Evolutionary conservation across 148 eudicot genomes (phyloP).

Genomic region (Arctostaphylos glauca): DNA sequence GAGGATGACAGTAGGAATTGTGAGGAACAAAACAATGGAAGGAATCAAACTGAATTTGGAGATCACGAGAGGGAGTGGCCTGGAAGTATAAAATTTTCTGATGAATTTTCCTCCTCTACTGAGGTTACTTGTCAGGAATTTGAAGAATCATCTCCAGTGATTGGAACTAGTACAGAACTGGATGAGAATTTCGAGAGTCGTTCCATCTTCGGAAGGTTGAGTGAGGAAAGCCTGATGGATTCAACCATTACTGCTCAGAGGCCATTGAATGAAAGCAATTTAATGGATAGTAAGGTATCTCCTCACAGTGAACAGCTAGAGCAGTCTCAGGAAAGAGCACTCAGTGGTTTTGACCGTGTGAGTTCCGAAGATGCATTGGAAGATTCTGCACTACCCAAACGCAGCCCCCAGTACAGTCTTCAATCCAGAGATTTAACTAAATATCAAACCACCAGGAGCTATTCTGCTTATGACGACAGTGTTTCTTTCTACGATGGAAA

Average conservation of each 20-base stretch:
- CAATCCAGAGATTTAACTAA: constrained; percentile 18
- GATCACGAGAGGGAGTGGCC: constrained; percentile 10
- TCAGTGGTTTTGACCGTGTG: constrained; percentile 22
- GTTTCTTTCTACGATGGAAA: constrained; percentile 72
- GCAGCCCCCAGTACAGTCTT: constrained; percentile 23
- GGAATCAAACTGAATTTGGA: constrained; percentile 12
- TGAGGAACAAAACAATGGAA: constrained; percentile 11
- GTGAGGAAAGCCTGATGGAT: constrained; percentile 19
- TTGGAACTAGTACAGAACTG: constrained; percentile 8
- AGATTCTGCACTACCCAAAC: constrained; percentile 15
- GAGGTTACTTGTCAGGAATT: constrained; percentile 20
- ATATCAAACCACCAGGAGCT: constrained; percentile 34
- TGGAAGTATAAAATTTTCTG: not conserved
- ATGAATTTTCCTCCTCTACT: constrained; percentile 16
- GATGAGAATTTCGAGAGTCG: constrained; percentile 19
- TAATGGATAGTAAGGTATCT: constrained; percentile 22
- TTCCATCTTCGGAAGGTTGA: constrained; percentile 19
- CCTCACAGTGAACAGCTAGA: constrained; percentile 29
- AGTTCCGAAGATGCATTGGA: constrained; percentile 35
- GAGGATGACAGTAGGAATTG: constrained; percentile 17
- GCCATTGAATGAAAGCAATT: constrained; percentile 26
- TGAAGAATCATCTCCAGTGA: constrained; percentile 21
- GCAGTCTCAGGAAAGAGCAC: constrained; percentile 21
- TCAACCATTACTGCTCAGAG: constrained; percentile 20
- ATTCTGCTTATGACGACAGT: constrained; percentile 56